Conservation (phyloP, 2,329 filamentous ascomycete species). For the Ophiocordyceps unilateralis region DNA sequence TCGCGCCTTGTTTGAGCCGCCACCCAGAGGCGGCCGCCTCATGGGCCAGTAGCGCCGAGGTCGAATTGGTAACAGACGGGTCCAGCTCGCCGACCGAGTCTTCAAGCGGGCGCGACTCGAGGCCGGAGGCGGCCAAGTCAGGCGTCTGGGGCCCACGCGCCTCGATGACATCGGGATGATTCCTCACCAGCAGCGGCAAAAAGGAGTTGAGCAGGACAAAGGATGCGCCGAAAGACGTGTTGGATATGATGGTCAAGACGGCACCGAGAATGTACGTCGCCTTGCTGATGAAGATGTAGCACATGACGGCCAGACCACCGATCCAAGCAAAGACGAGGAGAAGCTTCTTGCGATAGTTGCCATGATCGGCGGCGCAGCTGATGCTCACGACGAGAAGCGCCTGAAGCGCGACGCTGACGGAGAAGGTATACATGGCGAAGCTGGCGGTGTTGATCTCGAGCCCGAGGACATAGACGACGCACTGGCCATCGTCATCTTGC, state of each 20-base stretch:
- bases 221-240: conserved; percentile 85
- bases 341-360: conserved; percentile 76
- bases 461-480: conserved; percentile 67
- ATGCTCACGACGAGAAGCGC: conserved; percentile 87
- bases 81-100: conserved; percentile 15
- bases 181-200: conserved; percentile 72
- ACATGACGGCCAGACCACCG: conserved; percentile 71
- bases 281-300: conserved; percentile 64
- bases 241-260: conserved; percentile 73
- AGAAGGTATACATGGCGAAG: conserved; percentile 98
- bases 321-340: conserved; percentile 70
- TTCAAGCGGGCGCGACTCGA: conserved; percentile 18
- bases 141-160: conserved; percentile 11
- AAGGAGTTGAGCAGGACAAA: conserved; percentile 95
- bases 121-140: conserved; percentile 12
- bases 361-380: conserved; percentile 89
- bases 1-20: conserved; percentile 20
- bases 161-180: conserved; percentile 46
- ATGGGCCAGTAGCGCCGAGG: conserved; percentile 26
- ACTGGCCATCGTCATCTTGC: conserved; percentile 44
- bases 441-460: conserved; percentile 86
- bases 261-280: conserved; percentile 66
- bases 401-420: conserved; percentile 76
- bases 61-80: conserved; percentile 20
- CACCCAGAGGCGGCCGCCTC: conserved; percentile 8